Conservation (phyloP, 2,329 filamentous ascomycete species). For the Colletotrichum abscissum region DNA sequence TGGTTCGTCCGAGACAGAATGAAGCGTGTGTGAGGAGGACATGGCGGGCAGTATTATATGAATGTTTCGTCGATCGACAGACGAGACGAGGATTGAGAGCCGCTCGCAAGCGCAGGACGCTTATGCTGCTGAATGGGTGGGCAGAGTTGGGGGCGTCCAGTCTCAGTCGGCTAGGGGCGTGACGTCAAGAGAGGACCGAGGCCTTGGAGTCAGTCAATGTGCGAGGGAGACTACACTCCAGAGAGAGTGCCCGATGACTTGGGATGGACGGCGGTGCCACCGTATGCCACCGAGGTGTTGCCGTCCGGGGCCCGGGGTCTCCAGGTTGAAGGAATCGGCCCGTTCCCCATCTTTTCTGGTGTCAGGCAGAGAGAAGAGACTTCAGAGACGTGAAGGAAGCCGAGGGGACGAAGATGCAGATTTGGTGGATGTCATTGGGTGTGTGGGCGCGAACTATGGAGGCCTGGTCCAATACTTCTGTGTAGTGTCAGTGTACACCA, state of each 20-base stretch:
- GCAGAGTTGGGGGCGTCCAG: constrained; percentile 12
- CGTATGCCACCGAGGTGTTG: constrained; percentile 27
- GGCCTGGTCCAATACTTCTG: background rate
- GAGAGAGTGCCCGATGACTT: constrained; percentile 28
- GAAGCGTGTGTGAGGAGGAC: background rate
- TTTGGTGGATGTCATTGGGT: background rate
- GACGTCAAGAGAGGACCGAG: constrained; percentile 33
- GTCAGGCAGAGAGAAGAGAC: background rate
- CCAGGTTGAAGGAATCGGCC: constrained; percentile 31
- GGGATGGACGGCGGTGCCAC: constrained; percentile 10
- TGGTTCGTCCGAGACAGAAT: constrained; percentile 29
- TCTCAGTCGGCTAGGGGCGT: constrained; percentile 18
- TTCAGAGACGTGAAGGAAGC: background rate
- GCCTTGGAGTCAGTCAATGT: constrained; percentile 5
- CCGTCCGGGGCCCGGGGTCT: constrained; percentile 30
- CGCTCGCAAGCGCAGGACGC: background rate
- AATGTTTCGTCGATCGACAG: constrained; percentile 25
- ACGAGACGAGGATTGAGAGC: constrained; percentile 2
- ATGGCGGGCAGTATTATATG: constrained; percentile 29
- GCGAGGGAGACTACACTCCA: background rate
- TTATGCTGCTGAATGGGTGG: background rate
- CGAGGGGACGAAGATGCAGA: background rate
- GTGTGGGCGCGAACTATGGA: background rate
- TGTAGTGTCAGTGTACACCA: background rate
- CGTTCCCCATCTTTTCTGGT: constrained; percentile 25